Base-by-base conservation (phyloP, 1,284 basidiomycete genomes). In the Cystobasidium sp. region DNA sequence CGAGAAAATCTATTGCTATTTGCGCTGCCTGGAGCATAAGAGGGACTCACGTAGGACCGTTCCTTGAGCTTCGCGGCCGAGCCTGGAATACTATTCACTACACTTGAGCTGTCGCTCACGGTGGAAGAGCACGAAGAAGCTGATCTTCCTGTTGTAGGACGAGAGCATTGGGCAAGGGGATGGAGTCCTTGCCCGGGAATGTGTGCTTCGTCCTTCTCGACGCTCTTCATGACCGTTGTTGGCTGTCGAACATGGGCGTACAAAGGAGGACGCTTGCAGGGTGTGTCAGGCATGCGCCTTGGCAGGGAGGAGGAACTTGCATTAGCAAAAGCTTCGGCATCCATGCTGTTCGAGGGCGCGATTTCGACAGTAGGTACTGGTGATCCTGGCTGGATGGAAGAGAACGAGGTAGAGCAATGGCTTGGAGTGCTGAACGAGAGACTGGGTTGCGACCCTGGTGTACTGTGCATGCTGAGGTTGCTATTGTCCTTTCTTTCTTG, bases 281-380 rank as follows among this genome's bases (percentile, higher is more conserved):
- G 83, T 3, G 83, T 84, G 67, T 84, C 83, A 18, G 83, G 83
- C 83, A 84, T 84, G 24, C 61, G 63, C 12, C 53, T 39, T 9
- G 31, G 44, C 37, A 53, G 31, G 6, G 64, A 65, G 12, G 59
- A 12, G 12, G 62, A 56, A n/a, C 18, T 37, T n/a, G 55, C 22
- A 44, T 47, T 64, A 22, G 51, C 51, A 22, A 66, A 46, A 8
- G 18, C 51, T 10, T 51, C 37, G 7, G 51, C 39, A n/a, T 51
- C 51, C 47, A 66, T 52, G 24, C 64, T 66, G 31, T 43, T 47
- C 0, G 64, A 66, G 4, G 64, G 64, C 1, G 51, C 72, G 6
- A 64, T 52, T 24, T 68, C 24, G 44, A 63, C 47, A 16, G 58
- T 52, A 24, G 59, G 68, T 20, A 70, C 59, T 6, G 56, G 68